A percentile compares a stretch with the other conserved stretches of the same genome.
Conservation (phyloP, 805 yeast species). For the Barnettozyma pratensis region DNA sequence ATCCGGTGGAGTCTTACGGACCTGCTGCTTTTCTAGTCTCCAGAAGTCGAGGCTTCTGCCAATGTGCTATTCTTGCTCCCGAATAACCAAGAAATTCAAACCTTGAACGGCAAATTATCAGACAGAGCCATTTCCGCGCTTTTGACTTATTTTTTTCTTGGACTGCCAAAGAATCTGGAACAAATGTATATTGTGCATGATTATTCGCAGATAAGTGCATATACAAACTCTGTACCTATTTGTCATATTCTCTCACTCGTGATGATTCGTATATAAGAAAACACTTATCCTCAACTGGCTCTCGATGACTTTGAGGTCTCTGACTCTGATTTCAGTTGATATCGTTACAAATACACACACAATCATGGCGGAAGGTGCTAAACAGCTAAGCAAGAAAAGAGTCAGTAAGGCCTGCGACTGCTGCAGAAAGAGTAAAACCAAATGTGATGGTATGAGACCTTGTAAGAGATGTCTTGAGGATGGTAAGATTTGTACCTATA, state of each 20-base stretch:
- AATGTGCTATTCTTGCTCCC: too few species aligned
- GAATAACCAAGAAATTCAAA: too few species aligned
- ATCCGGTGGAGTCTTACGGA: too few species aligned
- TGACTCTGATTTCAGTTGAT: too few species aligned
- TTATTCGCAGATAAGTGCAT: background rate
- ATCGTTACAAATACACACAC: background rate
- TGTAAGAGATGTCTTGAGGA: constrained; percentile 48
- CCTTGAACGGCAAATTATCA: too few species aligned
- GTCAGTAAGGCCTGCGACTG: constrained; percentile 42
- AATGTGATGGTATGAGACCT: constrained; percentile 43
- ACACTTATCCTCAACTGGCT: background rate
- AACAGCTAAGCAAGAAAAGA: constrained; percentile 22
- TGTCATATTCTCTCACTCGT: constrained; percentile 1
- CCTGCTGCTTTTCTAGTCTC: too few species aligned
- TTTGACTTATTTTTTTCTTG: too few species aligned
- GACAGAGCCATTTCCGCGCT: too few species aligned
- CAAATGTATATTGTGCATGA: background rate
- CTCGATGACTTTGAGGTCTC: background rate
- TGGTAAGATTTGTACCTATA: constrained; percentile 52
- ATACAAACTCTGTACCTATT: background rate
- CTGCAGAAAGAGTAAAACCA: constrained; percentile 40
- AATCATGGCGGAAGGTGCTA: background rate
- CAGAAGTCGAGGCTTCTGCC: too few species aligned
- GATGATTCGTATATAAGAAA: background rate
- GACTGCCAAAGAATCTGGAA: background rate